Percentiles rank a stretch among this genome's conserved stretches.
Evolutionary conservation across 805 yeast genomes (phyloP).

Genomic region (Metschnikowia drakensbergensis): DNA sequence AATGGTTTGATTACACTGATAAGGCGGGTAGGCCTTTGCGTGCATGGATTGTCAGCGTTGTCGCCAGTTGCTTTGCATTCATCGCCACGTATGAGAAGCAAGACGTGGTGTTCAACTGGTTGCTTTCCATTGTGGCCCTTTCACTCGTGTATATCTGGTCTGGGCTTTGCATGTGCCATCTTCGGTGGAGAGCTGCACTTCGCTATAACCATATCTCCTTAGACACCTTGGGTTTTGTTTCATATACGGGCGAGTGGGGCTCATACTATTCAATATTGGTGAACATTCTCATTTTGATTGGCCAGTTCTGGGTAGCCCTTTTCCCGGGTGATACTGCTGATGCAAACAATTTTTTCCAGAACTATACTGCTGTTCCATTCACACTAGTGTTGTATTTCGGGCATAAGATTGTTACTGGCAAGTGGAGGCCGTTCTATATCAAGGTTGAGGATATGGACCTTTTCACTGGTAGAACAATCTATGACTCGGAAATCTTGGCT

Average conservation of each 20-base stretch:
- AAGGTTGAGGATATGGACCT: slow-evolving; percentile 22
- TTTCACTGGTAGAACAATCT: slow-evolving; percentile 19
- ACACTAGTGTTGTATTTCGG: slow-evolving; percentile 21
- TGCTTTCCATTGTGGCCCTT: slow-evolving; percentile 27
- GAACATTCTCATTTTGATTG: slow-evolving; percentile 35
- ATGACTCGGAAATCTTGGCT: slow-evolving; percentile 22
- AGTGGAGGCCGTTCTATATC: slow-evolving; percentile 21
- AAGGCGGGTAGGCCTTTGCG: slow-evolving; percentile 26
- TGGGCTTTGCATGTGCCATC: slow-evolving; percentile 25
- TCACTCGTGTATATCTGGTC: slow-evolving; percentile 25
- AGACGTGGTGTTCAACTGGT: slow-evolving; percentile 29
- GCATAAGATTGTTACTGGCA: slow-evolving; percentile 20
- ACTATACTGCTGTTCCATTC: slow-evolving; percentile 24
- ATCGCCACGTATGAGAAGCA: slow-evolving; percentile 31
- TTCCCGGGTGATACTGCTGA: slow-evolving; percentile 29
- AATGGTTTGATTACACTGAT: slow-evolving; percentile 28
- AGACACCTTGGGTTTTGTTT: slow-evolving; percentile 23
- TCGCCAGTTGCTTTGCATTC: slow-evolving; percentile 22
- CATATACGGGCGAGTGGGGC: slow-evolving; percentile 41
- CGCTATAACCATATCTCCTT: slow-evolving; percentile 19
- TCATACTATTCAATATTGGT: slow-evolving; percentile 31
- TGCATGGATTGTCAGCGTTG: slow-evolving; percentile 22
- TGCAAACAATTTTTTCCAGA: slow-evolving; percentile 26
- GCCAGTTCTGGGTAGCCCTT: slow-evolving; percentile 44
- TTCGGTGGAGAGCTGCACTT: slow-evolving; percentile 28